Base-by-base conservation (phyloP, 1,284 basidiomycete species). In the Amylostereum areolatum region DNA sequence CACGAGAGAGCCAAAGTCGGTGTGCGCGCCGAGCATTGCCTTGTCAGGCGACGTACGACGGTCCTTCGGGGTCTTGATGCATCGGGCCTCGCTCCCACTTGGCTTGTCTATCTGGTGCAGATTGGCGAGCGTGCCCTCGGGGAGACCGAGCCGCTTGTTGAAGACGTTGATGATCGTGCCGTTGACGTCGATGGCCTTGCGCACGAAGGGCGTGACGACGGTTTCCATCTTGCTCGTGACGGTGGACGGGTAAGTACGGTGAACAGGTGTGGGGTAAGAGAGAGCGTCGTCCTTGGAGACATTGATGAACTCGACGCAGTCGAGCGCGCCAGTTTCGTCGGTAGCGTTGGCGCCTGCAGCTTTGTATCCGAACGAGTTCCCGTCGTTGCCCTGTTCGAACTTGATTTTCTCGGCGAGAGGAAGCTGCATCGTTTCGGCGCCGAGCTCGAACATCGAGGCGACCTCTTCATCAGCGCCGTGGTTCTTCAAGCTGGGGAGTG, bases 261-360 rank as follows among this genome's bases (percentile, higher is more conserved):
- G 72, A 6, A 68, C 70, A 27, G 72, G 64, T 1, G 64, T 53
- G 0, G 83, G 83, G 65, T 72, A 85, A 0, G 78, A 71, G 0
- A 85, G 59, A 0, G 71, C 78, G 53, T 87, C 84, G 57, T 87
- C 82, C 58, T 83, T 81, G 0, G 84, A 67, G 25, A 86, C 63
- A 56, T 86, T 85, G 53, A 86, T 67, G 63, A 84, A 85, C 57
- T 86, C 82, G 69, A 43, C n/a, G 25, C n/a, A 12, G 25, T 43
- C 41, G 41, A n/a, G 41, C 5, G 41, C 7, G n/a, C 41, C 41
- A 4, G 41, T 70, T n/a, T 78, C 75, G 57, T 87, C 80, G 3
- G 81, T 76, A 11, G 78, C 81, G 51, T 77, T 81, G 1, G 75
- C 74, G 2, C 84, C 85, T 0, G 73, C 72, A 5, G 74, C 75